Percentiles rank a stretch among this genome's conserved stretches.
Evolutionary conservation across 345 rosid species (phyloP).

Genomic region (Eucalyptus camaldulensis): DNA sequence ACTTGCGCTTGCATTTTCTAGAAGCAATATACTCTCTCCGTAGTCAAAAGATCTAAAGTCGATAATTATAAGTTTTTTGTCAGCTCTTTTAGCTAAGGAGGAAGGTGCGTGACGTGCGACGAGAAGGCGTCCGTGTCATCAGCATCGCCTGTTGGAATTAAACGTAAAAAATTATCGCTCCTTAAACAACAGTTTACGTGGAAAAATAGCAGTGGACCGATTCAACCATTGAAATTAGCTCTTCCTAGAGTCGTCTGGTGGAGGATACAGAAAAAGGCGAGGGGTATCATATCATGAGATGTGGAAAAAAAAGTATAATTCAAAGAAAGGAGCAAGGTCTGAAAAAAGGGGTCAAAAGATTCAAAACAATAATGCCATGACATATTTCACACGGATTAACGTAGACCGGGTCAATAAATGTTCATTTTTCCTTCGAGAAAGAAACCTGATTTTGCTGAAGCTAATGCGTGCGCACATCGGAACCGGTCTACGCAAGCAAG

Average conservation of each 20-base stretch:
- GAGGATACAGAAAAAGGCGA: neutral
- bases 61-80: neutral
- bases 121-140: neutral
- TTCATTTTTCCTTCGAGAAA: neutral
- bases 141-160: neutral
- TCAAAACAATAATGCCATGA: neutral
- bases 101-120: neutral
- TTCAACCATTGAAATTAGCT: neutral
- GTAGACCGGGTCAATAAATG: neutral
- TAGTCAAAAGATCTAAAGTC: neutral
- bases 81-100: neutral
- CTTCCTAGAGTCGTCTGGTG: neutral
- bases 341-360: neutral
- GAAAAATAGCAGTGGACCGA: neutral
- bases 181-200: neutral
- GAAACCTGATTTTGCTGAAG: neutral
- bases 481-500: neutral
- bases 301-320: neutral
- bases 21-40: neutral
- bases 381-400: neutral
- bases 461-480: neutral
- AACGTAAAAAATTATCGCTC: neutral
- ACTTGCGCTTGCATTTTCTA: neutral
- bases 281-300: neutral
- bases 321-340: neutral